Evolutionary conservation across 2,329 filamentous ascomycete species (phyloP), one percentile per base, ranked within the genome.

Genomic region (Diaporthe capsici): DNA sequence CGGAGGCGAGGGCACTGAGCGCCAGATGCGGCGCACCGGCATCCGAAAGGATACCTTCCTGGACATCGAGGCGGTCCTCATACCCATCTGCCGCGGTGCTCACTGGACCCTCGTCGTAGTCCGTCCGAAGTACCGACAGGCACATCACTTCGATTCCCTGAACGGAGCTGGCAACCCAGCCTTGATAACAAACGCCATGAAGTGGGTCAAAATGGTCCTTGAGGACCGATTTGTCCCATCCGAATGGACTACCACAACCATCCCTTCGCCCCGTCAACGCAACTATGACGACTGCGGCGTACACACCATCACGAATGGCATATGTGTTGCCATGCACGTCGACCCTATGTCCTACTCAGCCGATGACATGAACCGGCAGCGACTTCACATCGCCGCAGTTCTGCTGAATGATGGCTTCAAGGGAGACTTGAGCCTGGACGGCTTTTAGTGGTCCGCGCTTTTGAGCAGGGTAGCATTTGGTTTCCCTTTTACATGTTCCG

Each of bases 241-340:
- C 2, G 92, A 94, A 55, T 96, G 94, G 94, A 85, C 82, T 34
- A 84, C 87, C 1, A 84, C 89, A 10, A 81, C 84, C n/a, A 86
- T 88, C 60, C 82, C 83, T 22, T 90, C 89, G 49, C 88, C 90
- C 0, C 79, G 78, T 3, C 94, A 96, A 82, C 86, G 84, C 37
- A 96, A 96, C 80, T 88, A 89, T 1, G 91, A 89, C 80, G 94
- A 96, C 81, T 96, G 94, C 79, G 94, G 94, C n/a, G 90, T 95
- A 4, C 94, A 95, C 81, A 90, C 92, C 20, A 91, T 94, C 78
- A 90, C 94, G 25, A 96, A 96, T 80, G 92, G 90, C 22, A 88
- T 95, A 65, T 94, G 91, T 73, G 80, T 92, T 49, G 86, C 88
- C 0, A 80, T 91, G 44, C 90, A 90, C 1, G 78, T 91, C 25